A percentile compares a stretch with the other conserved stretches of the same genome.
Evolutionary conservation across 176 grass and related monocot species (phyloP).

Genomic region (Pontederia crassipes): DNA sequence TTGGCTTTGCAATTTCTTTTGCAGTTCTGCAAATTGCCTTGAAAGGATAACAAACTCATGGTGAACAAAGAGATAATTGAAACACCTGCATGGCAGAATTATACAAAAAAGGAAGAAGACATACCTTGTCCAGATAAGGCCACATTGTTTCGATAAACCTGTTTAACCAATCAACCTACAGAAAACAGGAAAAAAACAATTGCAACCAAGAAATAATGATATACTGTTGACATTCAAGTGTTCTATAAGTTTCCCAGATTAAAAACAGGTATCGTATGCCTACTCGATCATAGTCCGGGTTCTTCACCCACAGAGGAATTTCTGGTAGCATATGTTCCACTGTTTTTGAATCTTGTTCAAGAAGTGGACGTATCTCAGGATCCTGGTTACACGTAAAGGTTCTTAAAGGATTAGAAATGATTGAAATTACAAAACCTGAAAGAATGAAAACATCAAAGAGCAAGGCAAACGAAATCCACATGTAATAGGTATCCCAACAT

Average conservation of each 20-base stretch:
- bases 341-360: constrained; percentile 71
- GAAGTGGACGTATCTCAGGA: constrained; percentile 54
- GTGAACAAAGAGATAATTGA: constrained; percentile 13
- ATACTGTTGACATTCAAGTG: no score
- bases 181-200: constrained; percentile 15
- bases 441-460: not conserved
- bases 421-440: not conserved
- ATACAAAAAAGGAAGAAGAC: not conserved
- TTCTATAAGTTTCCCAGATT: not conserved
- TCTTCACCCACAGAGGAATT: constrained; percentile 97
- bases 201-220: not conserved
- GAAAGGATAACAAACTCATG: constrained; percentile 10
- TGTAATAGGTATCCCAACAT: no score
- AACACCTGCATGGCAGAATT: not conserved
- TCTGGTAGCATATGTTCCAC: constrained; percentile 79
- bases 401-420: no score
- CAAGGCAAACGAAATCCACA: not conserved
- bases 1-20: constrained; percentile 78
- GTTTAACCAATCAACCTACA: constrained; percentile 96
- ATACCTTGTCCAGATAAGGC: constrained; percentile 91
- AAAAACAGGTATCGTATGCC: constrained; percentile 3
- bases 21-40: constrained; percentile 91
- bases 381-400: constrained; percentile 31
- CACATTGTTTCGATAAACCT: constrained; percentile 83
- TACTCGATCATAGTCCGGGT: constrained; percentile 97